Evolutionary conservation across 2,329 filamentous ascomycete species (phyloP), one percentile per base, ranked within the genome.

Genomic region (Dothideomycetes sp.): DNA sequence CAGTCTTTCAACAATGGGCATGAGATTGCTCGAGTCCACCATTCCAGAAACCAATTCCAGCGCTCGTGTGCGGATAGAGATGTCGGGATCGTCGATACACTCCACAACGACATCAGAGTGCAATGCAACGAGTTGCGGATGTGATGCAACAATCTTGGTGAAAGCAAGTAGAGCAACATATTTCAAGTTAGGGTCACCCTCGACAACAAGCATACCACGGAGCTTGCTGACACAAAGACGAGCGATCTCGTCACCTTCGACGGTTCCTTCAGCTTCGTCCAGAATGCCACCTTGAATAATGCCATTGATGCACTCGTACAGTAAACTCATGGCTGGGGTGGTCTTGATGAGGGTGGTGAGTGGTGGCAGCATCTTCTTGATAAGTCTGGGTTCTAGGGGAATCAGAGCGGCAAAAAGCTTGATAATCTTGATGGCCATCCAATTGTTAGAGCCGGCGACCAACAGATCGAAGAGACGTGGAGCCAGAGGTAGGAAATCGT

Each of bases 361-460:
- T 12, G 91, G 91, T 6, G 89, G 86, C 20, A 96, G 67, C 12
- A 98, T 68, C 60, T 98, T 98, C 58, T 84, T 85, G 36, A 94
- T 83, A 7, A 98, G 69, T 41, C 91, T 78, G 11, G 91, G 89
- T 58, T 98, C 91, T 22, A 96, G 65, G 0, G 91, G 91, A 2
- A 88, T 96, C 46, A 98, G 67, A 1, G 86, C 93, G 30, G 91
- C 89, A 71, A 98, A 98, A 48, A 98, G 73, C 64, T 98, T 98
- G 60, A 98, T 96, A 47, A 98, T 77, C 61, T 98, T 98, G 59
- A 98, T 98, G 45, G 88, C 88, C 89, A 98, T 96, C 91, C 91
- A 98, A 62, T 98, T 98, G 63, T 98, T 96, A 25, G 83, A 83
- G 42, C 87, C 82, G 46, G 93, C 83, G 10, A 95, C 88, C 18